phyloP scores from a whole-genome alignment of 345 rosid genomes.

The Syzygium aromaticum region DNA sequence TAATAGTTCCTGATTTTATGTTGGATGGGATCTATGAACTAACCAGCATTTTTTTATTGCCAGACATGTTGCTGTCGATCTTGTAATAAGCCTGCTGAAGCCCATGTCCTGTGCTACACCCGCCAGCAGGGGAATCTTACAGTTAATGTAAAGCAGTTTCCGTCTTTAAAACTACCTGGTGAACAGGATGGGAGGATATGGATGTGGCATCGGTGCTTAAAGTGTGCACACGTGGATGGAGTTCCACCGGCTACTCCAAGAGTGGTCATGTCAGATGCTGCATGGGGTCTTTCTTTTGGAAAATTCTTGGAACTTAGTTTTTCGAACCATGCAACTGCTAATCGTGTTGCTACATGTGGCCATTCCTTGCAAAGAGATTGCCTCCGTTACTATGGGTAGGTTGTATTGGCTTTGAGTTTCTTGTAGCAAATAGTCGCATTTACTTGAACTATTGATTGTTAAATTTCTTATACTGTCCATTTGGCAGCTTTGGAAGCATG shows the following conservation, averaged over 20 bases:
- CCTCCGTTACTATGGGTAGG: slow-evolving; percentile 94
- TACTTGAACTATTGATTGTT: neutral
- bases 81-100: slow-evolving; percentile 80
- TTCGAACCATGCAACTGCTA: slow-evolving; percentile 95
- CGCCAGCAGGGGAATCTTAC: slow-evolving; percentile 99
- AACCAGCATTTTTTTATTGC: slow-evolving; percentile 1
- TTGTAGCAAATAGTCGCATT: neutral
- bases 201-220: slow-evolving; percentile 99
- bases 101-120: slow-evolving; percentile 84
- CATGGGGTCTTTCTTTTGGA: slow-evolving; percentile 99
- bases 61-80: slow-evolving; percentile 58
- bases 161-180: slow-evolving; percentile 72
- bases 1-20: neutral
- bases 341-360: slow-evolving; percentile 96
- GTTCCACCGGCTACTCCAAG: slow-evolving; percentile 95
- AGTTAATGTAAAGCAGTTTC: slow-evolving; percentile 64
- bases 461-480: slow-evolving; percentile 3
- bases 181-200: slow-evolving; percentile 93
- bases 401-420: neutral
- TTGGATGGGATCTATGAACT: neutral
- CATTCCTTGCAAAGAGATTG: slow-evolving; percentile 98
- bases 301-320: slow-evolving; percentile 96
- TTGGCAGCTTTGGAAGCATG: slow-evolving; percentile 83
- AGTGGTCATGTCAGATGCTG: slow-evolving; percentile 97
- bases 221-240: slow-evolving; percentile 75